Evolutionary conservation across 306 rosid genomes (phyloP), one percentile per base, ranked within the genome.

Genomic region (Clitoria ternatea): DNA sequence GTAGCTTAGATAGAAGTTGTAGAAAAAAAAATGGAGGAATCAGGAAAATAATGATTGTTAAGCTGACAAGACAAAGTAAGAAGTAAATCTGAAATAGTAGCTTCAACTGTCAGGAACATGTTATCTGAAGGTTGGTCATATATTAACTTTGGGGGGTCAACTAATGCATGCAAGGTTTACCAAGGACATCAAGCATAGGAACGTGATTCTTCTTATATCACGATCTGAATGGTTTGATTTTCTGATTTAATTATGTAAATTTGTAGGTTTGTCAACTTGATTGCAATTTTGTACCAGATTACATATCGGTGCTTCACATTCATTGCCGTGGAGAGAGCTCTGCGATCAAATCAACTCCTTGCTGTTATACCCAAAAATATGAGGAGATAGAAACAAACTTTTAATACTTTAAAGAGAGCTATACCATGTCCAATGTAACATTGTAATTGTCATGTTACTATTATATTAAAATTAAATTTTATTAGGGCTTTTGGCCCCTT

Each of bases 241-340:
- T 63, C 77, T 64, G 17, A 56, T 30, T 48, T 4, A 64, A 74
- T n/a, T 59, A 15, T 64, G 56, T n/a, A 64, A 63, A 69, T 67
- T 63, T 78, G 66, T 57, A 74, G 83, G 72, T 74, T 49, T 69
- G 75, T 64, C 36, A 61, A 30, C 72, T 42, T 29, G 54, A 22
- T 64, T 74, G 76, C 78, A 82, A 70, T 70, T 82, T 82, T 74
- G 81, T 82, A 74, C 73, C 79, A 55, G 72, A 78, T 74, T 50
- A 57, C 70, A 49, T 56, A 60, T 82, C 57, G 75, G 50, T 71
- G 57, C 69, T 69, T 32, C 40, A 5, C 50, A 53, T 56, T 69
- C 60, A 30, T 62, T 68, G 22, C 14, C 32, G 14, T 32, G 76
- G 66, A 78, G 37, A 70, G 63, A 74, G 65, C 71, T 57, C 39